Evolutionary conservation across 108 stramenopile genomes (phyloP), one percentile per base, ranked within the genome.

Genomic region (Epipyxis sp.): DNA sequence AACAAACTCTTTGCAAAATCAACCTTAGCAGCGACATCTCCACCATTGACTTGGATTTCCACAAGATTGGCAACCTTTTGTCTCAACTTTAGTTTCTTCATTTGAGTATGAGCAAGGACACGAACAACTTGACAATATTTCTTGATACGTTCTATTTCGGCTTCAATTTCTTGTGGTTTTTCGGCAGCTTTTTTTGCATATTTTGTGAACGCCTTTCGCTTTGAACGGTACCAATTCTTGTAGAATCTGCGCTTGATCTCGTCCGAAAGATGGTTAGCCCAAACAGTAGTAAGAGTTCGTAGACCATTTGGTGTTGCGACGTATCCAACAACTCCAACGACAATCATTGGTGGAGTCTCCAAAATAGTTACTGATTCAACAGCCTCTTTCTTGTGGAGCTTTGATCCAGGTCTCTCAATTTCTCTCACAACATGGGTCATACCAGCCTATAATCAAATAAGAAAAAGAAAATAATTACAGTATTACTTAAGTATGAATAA

Each of bases 141-240:
- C 91, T 94, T 95, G 79, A 99, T 97, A 82, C 97, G 94, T 78
- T 94, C 91, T 35, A 99, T 87, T 87, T 97, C 97, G 46, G 88
- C 83, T 59, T 97, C 95, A 69, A 99, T 94, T 67, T 94, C 94
- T 81, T 93, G 91, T 16, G 1, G 44, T 35, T 89, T 92, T 50
- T 86, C 92, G 44, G 93, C 91, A 67, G 62, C 35, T 77, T 98
- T 99, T 88, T 94, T 93, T 77, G 96, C 95, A 87, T 99, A 99
- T 88, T 96, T 95, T 91, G 96, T 96, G 92, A 95, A 98, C 74
- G 98, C 98, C 96, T 99, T 99, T 76, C 93, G 90, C 95, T 99
- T 99, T 88, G 89, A 88, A 84, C 89, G 88, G 95, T 95, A 98
- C 98, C 98, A 99, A 92, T 98, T 98, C 96, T 99, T 99, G 97